Conservation (phyloP, 352 stramenopile genomes). For the Thalassiosira ordinaria region DNA sequence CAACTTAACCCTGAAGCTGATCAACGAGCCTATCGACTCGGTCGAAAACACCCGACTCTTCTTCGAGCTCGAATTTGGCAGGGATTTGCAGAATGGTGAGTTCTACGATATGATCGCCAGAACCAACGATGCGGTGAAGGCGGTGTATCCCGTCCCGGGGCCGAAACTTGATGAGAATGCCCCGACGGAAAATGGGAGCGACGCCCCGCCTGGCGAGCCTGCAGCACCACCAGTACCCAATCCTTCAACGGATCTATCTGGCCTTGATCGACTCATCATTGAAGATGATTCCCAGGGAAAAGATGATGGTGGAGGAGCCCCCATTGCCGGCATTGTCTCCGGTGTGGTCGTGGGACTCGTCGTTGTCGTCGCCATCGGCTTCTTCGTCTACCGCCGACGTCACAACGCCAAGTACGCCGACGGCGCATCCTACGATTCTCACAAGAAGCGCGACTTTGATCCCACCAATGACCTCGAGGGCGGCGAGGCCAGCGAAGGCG, state of each 20-base stretch:
- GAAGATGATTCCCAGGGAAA: background rate
- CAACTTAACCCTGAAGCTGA: constrained; percentile 9
- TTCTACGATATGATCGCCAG: constrained; percentile 1
- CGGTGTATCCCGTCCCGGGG: background rate
- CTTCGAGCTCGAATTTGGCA: constrained; percentile 11
- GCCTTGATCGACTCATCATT: background rate
- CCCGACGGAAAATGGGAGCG: background rate
- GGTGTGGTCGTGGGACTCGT: constrained; percentile 18
- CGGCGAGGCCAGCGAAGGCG: too few species aligned
- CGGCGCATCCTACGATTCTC: background rate
- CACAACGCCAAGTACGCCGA: background rate
- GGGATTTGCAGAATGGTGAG: background rate
- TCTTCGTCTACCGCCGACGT: constrained; percentile 21
- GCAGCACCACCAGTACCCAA: background rate
- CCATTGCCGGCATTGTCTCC: constrained; percentile 19
- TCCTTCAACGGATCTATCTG: background rate
- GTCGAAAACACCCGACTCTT: background rate
- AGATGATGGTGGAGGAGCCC: background rate
- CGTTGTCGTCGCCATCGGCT: background rate
- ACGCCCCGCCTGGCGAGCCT: too few species aligned
- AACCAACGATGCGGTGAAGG: constrained; percentile 3
- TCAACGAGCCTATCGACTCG: background rate
- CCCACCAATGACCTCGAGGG: constrained; percentile 6
- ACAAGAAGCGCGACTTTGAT: background rate
- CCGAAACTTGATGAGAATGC: background rate